Base-by-base conservation (phyloP, 495 filamentous ascomycete genomes). In the Xylaria nigripes region DNA sequence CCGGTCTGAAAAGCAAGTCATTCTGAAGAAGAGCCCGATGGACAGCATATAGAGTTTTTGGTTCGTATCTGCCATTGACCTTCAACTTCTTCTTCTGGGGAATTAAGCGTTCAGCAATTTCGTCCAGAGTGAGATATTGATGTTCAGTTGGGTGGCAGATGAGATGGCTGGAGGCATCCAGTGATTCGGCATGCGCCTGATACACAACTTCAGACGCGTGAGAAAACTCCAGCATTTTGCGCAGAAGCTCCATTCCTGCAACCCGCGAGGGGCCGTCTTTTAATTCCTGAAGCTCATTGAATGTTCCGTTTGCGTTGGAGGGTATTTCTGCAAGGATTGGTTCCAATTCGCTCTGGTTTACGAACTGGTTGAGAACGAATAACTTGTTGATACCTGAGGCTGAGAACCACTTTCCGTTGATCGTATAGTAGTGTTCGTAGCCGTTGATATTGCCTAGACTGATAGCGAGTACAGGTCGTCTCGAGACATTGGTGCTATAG, bases 341-440 rank as follows among this genome's bases (percentile, higher is more conserved):
- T 13, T 75, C 64, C 13, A 93, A 60, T 43, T 84, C 70, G 15
- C n/a, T 78, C 68, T 2, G 70, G 73, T 5, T 78, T 48, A 16
- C 77, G 65, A 91, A 91, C 1, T 68, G 68, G 51, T 81, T 82
- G 46, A 91, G 71, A 5, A 81, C 76, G 63, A 84, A 92, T 45
- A 79, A 73, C 6, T 83, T 60, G 43, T 69, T 61, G 40, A 69
- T 59, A 6, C 66, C 56, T 1, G 55, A 59, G 45, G 73, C 72
- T 32, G 84, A 72, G n/a, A 85, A 72, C 87, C 87, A 94, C 57
- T 82, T 81, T 21, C 90, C 90, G 25, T 77, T 72, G 44, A 76
- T 74, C 0, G 83, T 84, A 63, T 90, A 90, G 62, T 86, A 90
- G 51, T 94, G 87, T 45, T 73, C 69, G 50, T 81, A 76, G 48